Base-by-base conservation (phyloP, 2,329 filamentous ascomycete genomes). In the Sporothrix globosa region DNA sequence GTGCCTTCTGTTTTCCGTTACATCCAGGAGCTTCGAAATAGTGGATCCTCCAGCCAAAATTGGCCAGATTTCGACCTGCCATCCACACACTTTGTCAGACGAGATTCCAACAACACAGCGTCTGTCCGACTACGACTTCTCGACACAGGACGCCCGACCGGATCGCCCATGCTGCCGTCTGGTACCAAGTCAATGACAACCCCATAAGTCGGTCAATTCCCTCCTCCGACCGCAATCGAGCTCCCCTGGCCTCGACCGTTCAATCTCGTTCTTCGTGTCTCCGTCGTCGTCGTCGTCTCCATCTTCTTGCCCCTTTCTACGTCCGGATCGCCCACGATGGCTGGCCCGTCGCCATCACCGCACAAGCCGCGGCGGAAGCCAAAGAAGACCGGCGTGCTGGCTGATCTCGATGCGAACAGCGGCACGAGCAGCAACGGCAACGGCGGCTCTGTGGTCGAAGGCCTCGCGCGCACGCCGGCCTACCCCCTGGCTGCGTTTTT, bases 401-500 rank as follows among this genome's bases (percentile, higher is more conserved):
- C 56, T 24, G 71, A 65, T n/a, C 7, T 58, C 2, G 68, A 68
- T 17, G 67, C 58, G 2, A 54, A 58, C 56, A 72, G 61, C 60
- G 66, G 65, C 65, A 48, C 41, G 10, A 41, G 41, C 50, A 61
- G 66, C 70, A 60, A 27, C 10, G 27, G 30, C 63, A 44, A 19
- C 21, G 6, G 21, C 27, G 9, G 10, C 61, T 4, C 17, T 77
- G 34, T 34, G 34, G 34, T 6, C 69, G 85, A 87, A 73, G 78
- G 82, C 67, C 80, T 86, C 69, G 79, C 86, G 67, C 83, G 85
- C 66, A 81, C 83, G 54, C 95, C 95, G 44, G 88, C 92, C 4
- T 98, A 97, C 77, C 95, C 96, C 53, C 86, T 99, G 27, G 93
- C 93, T 1, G 90, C 94, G n/a, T 95, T 99, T 77, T 87, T 99